A percentile compares a stretch with the other conserved stretches of the same genome.
phyloP scores from a whole-genome alignment of 495 filamentous ascomycete species.

The Cercophora newfieldiana region DNA sequence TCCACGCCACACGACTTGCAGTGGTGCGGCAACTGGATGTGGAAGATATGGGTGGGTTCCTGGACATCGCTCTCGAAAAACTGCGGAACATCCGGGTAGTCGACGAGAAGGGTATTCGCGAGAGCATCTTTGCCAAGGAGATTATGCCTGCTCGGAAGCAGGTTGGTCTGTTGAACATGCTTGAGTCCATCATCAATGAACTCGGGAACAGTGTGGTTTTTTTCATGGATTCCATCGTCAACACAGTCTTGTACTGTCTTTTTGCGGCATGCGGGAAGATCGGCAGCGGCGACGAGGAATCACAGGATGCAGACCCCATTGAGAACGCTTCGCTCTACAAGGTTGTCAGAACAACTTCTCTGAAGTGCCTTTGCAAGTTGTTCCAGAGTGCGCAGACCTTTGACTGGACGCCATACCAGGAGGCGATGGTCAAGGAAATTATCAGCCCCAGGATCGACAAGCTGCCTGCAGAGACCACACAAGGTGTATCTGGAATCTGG shows the following conservation, averaged over 20 bases:
- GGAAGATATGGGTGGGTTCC: conserved; percentile 71
- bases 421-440: conserved; percentile 68
- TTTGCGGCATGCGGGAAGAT: conserved; percentile 66
- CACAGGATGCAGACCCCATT: conserved; percentile 50
- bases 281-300: conserved; percentile 40
- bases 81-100: conserved; percentile 60
- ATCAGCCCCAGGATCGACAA: conserved; percentile 75
- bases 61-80: conserved; percentile 77
- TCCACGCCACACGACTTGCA: conserved; percentile 63
- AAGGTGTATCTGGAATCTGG: conserved; percentile 80
- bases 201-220: conserved; percentile 67
- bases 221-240: conserved; percentile 63
- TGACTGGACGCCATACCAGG: conserved; percentile 70
- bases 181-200: conserved; percentile 81
- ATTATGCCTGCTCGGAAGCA: conserved; percentile 71
- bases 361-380: conserved; percentile 77
- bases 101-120: conserved; percentile 46
- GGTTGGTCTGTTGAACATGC: conserved; percentile 84
- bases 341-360: conserved; percentile 66
- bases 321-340: conserved; percentile 61
- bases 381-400: conserved; percentile 67
- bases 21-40: conserved; percentile 52
- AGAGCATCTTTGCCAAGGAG: conserved; percentile 54
- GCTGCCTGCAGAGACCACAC: conserved; percentile 82
- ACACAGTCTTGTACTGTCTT: conserved; percentile 77